Percentiles rank a stretch among this genome's conserved stretches.
Conservation (phyloP, 2,329 filamentous ascomycete species). For the Colletotrichum siamense region DNA sequence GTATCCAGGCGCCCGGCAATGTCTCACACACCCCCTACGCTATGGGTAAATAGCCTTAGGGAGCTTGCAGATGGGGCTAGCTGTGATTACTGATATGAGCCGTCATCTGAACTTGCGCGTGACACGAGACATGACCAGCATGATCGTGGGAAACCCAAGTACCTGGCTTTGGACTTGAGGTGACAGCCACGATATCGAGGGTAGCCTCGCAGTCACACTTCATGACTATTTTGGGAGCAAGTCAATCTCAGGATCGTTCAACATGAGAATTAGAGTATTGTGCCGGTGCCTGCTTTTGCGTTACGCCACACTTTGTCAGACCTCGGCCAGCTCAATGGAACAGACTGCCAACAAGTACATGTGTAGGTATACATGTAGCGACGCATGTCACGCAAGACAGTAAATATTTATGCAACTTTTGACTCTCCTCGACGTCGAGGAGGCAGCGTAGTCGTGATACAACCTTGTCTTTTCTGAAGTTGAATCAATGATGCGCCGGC, state of each 20-base stretch:
- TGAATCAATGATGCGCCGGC: not conserved
- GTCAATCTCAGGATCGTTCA: not conserved
- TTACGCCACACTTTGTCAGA: not conserved
- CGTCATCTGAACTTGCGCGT: not conserved
- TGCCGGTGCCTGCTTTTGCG: not conserved
- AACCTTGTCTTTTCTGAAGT: not conserved
- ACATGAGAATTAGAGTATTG: not conserved
- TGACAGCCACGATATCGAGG: not conserved
- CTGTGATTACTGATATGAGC: not conserved
- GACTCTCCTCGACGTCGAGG: not conserved
- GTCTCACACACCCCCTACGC: not conserved
- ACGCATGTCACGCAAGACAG: not conserved
- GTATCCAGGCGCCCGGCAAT: not conserved
- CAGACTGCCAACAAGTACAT: not conserved
- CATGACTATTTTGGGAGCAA: not conserved
- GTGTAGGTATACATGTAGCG: not conserved
- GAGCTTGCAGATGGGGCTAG: not conserved
- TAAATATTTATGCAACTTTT: fast-evolving
- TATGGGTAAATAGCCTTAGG: not conserved
- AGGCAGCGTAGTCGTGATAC: not conserved
- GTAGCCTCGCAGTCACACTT: not conserved
- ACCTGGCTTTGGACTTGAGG: not conserved
- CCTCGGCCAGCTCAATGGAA: not conserved
- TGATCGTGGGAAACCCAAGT: not conserved
- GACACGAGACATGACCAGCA: not conserved